phyloP scores from a whole-genome alignment of 768 basidiomycete species.

The Naganishia friedmannii region DNA sequence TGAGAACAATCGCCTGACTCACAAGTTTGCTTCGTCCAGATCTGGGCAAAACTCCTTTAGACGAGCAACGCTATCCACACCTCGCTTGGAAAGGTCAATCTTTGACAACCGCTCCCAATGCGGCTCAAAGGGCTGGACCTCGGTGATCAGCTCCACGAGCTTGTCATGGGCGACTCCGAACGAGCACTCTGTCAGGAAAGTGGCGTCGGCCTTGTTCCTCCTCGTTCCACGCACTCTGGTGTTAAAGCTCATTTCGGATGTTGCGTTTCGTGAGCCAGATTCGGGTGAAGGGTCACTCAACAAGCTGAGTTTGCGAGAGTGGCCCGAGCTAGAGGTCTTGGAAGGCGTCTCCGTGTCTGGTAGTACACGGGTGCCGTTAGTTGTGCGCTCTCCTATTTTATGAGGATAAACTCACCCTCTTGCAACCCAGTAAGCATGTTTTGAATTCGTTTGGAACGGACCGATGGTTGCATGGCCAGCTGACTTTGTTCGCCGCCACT shows the following conservation, averaged over 20 bases:
- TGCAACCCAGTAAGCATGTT: constrained; percentile 73
- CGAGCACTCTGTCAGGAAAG: constrained; percentile 92
- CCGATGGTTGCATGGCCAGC: constrained; percentile 58
- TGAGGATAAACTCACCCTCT: constrained; percentile 57
- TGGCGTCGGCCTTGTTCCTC: constrained; percentile 54
- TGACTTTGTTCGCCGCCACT: constrained; percentile 26
- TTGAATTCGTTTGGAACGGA: constrained; percentile 73
- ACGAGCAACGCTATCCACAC: constrained; percentile 74
- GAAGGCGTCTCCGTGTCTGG: constrained; percentile 49
- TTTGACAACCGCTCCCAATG: constrained; percentile 78
- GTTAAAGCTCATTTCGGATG: constrained; percentile 1
- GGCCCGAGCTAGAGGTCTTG: constrained; percentile 36
- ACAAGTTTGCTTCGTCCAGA: constrained; percentile 66
- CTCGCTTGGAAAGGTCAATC: constrained; percentile 72
- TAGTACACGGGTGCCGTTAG: constrained; percentile 29
- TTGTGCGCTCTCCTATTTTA: neutral
- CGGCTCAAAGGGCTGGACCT: constrained; percentile 89
- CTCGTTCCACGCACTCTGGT: constrained; percentile 10
- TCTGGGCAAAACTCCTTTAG: constrained; percentile 85
- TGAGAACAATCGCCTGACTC: constrained; percentile 63
- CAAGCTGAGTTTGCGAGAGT: constrained; percentile 25
- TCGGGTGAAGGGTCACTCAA: constrained; percentile 28
- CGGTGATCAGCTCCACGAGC: constrained; percentile 86
- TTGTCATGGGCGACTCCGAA: constrained; percentile 91
- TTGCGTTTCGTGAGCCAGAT: constrained; percentile 1